A percentile compares a stretch with the other conserved stretches of the same genome.
phyloP scores from a whole-genome alignment of 371 early-diverging fungal species.

The Ordospora colligata region DNA sequence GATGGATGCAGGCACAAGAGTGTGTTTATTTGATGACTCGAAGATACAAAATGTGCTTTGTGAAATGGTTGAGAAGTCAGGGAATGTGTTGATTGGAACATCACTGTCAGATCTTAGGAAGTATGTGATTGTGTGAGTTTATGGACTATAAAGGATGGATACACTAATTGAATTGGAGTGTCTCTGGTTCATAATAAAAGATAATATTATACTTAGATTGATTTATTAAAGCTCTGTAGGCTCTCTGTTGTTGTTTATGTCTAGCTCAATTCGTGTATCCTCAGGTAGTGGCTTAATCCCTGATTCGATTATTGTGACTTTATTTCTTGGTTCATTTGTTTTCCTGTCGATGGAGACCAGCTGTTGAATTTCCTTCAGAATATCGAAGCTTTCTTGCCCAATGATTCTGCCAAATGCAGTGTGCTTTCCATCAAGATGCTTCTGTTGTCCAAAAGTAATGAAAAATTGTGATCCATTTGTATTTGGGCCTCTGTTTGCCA shows the following conservation, averaged over 20 bases:
- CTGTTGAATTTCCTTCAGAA: conserved; percentile 74
- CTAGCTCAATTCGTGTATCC: too few species aligned
- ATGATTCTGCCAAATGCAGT: conserved; percentile 87
- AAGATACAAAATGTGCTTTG: conserved; percentile 19
- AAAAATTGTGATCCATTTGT: conserved; percentile 97
- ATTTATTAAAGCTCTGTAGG: not conserved
- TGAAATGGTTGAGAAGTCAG: conserved; percentile 4
- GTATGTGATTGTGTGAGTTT: not conserved
- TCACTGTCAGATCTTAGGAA: not conserved
- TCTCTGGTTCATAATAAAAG: too few species aligned
- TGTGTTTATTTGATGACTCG: not conserved
- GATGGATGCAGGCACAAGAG: not conserved
- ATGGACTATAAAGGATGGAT: not conserved
- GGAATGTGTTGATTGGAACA: not conserved
- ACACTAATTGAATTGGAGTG: too few species aligned
- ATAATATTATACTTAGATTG: not conserved
- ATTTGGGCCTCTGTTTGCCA: conserved; percentile 89
- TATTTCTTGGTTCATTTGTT: conserved; percentile 66
- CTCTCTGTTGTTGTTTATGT: too few species aligned
- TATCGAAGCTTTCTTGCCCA: conserved; percentile 69
- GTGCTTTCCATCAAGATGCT: conserved; percentile 86
- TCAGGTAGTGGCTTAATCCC: not conserved
- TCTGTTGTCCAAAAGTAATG: conserved; percentile 77
- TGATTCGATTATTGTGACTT: not conserved
- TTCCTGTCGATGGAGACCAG: conserved; percentile 55